These are phyloP conservation scores for Gyrodon lividus DNA, from an alignment of 768 basidiomycete species.

Conservation along the genomic window DNA sequence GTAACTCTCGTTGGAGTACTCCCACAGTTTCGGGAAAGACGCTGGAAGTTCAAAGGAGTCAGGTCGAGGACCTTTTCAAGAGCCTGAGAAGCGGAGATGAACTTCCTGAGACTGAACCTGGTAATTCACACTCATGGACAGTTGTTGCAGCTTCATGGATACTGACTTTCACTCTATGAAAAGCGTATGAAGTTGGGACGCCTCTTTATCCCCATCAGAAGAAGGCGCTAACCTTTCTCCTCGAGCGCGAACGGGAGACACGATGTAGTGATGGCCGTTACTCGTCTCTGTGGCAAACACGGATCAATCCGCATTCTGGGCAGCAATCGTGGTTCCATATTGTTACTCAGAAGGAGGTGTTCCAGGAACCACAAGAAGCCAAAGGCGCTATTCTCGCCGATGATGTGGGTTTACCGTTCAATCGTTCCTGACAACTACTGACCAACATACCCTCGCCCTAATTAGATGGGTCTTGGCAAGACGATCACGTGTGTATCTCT, in stretches of 20 bases:
- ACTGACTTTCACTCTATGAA: slow-evolving; percentile 19
- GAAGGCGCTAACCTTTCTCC: slow-evolving; percentile 92
- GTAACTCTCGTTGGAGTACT: slow-evolving; percentile 51
- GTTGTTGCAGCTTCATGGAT: slow-evolving; percentile 7
- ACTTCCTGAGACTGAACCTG: slow-evolving; percentile 78
- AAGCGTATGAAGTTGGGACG: slow-evolving; percentile 76
- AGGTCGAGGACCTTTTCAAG: slow-evolving; percentile 93
- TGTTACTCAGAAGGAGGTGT: slow-evolving; percentile 78
- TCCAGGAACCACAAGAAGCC: slow-evolving; percentile 63
- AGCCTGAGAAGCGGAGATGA: slow-evolving; percentile 86
- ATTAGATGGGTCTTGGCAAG: slow-evolving; percentile 96
- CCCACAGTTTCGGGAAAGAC: slow-evolving; percentile 65
- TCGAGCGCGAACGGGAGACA: slow-evolving; percentile 81
- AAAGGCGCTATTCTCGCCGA: slow-evolving; percentile 95
- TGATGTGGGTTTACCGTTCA: slow-evolving; percentile 64
- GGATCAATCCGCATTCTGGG: slow-evolving; percentile 47
- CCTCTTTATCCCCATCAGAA: slow-evolving; percentile 96
- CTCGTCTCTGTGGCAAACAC: slow-evolving; percentile 70
- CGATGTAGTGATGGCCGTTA: slow-evolving; percentile 54
- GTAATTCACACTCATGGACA: slow-evolving; percentile 46
- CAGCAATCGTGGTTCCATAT: slow-evolving; percentile 71
- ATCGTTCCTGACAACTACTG: slow-evolving; percentile 11
- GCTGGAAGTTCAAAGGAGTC: slow-evolving; percentile 87
- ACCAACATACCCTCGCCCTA: slow-evolving; percentile 9
- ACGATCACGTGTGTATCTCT: slow-evolving; percentile 95